Evolutionary conservation across 2,329 filamentous ascomycete genomes (phyloP), one percentile per base, ranked within the genome.

Genomic region (Cladosporium cucumerinum): DNA sequence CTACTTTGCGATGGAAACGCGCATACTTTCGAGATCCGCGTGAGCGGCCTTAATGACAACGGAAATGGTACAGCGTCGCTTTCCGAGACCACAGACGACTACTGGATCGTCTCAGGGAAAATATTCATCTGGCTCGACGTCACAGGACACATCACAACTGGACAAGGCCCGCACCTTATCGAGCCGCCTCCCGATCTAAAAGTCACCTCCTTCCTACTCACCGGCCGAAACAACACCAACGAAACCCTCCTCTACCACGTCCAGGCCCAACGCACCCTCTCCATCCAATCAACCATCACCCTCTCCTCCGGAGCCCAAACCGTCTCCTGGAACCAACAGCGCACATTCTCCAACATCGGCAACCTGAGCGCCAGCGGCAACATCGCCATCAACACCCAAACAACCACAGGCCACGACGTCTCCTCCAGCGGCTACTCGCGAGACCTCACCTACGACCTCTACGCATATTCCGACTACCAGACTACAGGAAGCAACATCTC

Each of bases 1-100:
- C 65, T 89, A 1, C 81, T 95, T 0, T 88, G 85, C 68, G 87
- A 93, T 70, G 88, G 87, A 0, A 70, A 79, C 3, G n/a, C 7
- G 5, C 39, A 46, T 5, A 23, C n/a, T 21, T 46, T 46, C 39
- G 2, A 21, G 39, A 46, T 46, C 39, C 39, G 39, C n/a, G n/a
- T 46, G 3, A 46, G 39, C 39, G 39, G 39, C 0, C 39, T 46
- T 2, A 46, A 12, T 4, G 39, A 46, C 3, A 23, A 11, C 8
- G 39, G 39, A 23, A 46, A 46, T 12, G 39, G 39, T 3, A 46
- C 39, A 12, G 39, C 39, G 2, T 21, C n/a, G n/a, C 39, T 46
- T 1, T 46, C 39, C 39, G n/a, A 21, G 2, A 46, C 39, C 5
- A 46, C 39, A 46, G 39, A 46, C 39, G n/a, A 46, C 39, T 46